Evolutionary conservation across 2,329 filamentous ascomycete species (phyloP).

Genomic region (Zymoseptoria ardabiliae): DNA sequence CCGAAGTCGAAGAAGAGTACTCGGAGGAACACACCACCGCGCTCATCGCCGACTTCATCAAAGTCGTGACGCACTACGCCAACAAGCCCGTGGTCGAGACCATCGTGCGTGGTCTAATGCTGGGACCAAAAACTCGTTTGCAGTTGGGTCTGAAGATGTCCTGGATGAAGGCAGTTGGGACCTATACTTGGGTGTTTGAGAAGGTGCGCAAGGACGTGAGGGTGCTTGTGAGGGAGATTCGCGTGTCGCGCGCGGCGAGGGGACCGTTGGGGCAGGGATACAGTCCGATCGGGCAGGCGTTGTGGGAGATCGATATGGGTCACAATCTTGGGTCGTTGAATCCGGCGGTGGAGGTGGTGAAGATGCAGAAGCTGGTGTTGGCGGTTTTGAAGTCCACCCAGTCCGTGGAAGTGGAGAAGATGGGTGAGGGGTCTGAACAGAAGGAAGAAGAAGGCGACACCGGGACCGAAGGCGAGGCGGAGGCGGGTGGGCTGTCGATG

Average conservation of each 20-base stretch:
- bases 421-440: too few relatives aligned
- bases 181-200: not conserved
- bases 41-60: not conserved
- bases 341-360: not conserved
- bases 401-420: too few relatives aligned
- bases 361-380: not conserved
- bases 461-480: too few relatives aligned
- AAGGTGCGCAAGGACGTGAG: not conserved
- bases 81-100: conserved; percentile 6
- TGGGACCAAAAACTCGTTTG: not conserved
- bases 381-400: not conserved
- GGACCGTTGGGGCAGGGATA: not conserved
- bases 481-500: too few relatives aligned
- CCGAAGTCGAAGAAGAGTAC: not conserved
- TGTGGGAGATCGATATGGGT: not conserved
- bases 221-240: not conserved
- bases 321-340: not conserved
- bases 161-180: not conserved
- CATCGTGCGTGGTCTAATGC: not conserved
- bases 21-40: not conserved
- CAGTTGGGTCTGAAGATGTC: not conserved
- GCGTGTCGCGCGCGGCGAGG: not conserved
- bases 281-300: not conserved
- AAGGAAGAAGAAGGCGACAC: too few relatives aligned
- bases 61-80: conserved; percentile 10